These are phyloP conservation scores for Globisporangium nagaii DNA, from an alignment of 352 stramenopile species.

Conservation along the genomic window DNA sequence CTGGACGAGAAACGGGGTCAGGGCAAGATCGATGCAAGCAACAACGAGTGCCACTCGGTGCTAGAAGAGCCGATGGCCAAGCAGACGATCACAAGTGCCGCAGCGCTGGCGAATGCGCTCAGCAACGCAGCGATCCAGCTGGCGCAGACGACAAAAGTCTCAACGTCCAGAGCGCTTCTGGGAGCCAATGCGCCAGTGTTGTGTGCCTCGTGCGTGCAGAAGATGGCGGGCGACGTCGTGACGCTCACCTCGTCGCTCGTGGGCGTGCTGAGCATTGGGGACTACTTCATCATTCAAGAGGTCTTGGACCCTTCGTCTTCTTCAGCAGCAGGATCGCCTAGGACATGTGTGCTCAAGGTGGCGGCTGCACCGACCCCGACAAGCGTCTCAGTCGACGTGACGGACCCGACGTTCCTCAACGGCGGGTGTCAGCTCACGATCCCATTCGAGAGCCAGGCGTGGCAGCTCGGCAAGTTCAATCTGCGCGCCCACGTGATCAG, in stretches of 20 bases:
- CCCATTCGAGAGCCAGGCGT: slow-evolving; percentile 48
- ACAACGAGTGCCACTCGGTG: slow-evolving; percentile 48
- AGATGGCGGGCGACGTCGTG: slow-evolving; percentile 25
- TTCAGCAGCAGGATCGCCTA: not conserved
- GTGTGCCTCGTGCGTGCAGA: slow-evolving; percentile 59
- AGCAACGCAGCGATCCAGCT: slow-evolving; percentile 31
- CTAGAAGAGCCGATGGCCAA: slow-evolving; percentile 35
- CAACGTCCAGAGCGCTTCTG: slow-evolving; percentile 21
- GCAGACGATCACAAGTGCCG: slow-evolving; percentile 32
- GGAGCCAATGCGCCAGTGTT: slow-evolving; percentile 27
- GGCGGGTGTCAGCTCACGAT: slow-evolving; percentile 35
- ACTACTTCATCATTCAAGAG: slow-evolving; percentile 73
- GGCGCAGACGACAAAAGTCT: slow-evolving; percentile 23
- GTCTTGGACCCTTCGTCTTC: slow-evolving; percentile 10
- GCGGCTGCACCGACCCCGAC: slow-evolving; percentile 2
- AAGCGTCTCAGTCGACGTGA: slow-evolving; percentile 22
- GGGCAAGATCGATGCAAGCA: slow-evolving; percentile 41
- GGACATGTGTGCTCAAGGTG: slow-evolving; percentile 50
- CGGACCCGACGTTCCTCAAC: slow-evolving; percentile 17
- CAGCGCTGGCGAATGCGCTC: slow-evolving; percentile 27
- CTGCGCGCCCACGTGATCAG: slow-evolving; percentile 46
- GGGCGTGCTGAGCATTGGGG: slow-evolving; percentile 6
- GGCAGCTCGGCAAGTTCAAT: slow-evolving; percentile 57
- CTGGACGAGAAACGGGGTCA: slow-evolving; percentile 43
- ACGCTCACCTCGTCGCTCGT: slow-evolving; percentile 37